Evolutionary conservation across 768 basidiomycete species (phyloP), one percentile per base, ranked within the genome.

Genomic region (Lactarius hatsudake): DNA sequence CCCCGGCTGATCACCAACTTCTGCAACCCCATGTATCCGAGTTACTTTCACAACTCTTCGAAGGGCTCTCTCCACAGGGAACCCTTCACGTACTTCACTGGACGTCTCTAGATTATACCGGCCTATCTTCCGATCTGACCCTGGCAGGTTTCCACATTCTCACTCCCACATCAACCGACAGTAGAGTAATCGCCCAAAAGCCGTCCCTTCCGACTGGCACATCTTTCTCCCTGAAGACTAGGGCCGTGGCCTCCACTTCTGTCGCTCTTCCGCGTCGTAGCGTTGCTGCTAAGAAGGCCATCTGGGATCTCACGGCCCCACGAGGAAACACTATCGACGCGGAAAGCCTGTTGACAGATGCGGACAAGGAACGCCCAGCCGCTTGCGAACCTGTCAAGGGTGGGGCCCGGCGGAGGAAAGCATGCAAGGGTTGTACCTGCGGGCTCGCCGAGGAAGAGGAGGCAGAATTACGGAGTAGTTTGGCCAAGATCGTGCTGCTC

Each of bases 371-470:
- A 38, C 87, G 93, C 2, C 95, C 94, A 0, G 83, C 90, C 32
- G 83, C 85, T 6, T 93, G 92, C 71, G 91, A 90, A 74, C 92
- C 92, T 18, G 78, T 84, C 53, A 73, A 71, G 23, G 70, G 78
- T 12, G 75, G 77, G 28, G 84, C 86, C n/a, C 81, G 90, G 69
- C 81, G 90, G 72, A 94, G 91, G 82, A 89, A 87, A 75, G 96
- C 97, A 36, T 99, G 97, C 84, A 98, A 98, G 80, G 87, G 86
- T 75, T 99, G 97, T 78, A 86, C 93, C 2, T 99, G 97, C 74
- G 97, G 97, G n/a, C 83, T 99, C 65, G 89, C 91, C 20, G 97
- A 98, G 81, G 75, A 96, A 20, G 94, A 97, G 77, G 90, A 87
- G 64, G 91, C 94, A 75, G 94, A 98, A 78, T 76, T 80, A 65